A percentile compares a stretch with the other conserved stretches of the same genome.
These are phyloP conservation scores for Trichoderma citrinoviride DNA, from an alignment of 2,329 filamentous ascomycete genomes.

Conservation along the genomic window DNA sequence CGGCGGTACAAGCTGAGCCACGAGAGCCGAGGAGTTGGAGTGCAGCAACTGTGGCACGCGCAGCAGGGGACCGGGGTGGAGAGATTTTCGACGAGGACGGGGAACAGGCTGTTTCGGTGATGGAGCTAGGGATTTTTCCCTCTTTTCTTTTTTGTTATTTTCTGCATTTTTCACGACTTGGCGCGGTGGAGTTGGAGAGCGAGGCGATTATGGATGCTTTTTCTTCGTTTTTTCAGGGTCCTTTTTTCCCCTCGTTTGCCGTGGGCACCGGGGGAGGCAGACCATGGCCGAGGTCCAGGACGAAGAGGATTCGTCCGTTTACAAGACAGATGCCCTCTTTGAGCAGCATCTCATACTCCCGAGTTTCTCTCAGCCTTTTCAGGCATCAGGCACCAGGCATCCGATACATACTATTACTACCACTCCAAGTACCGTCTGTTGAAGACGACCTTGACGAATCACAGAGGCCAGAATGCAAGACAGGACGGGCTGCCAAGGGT, in stretches of 20 bases:
- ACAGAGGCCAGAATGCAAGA: neutral
- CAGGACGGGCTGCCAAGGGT: neutral
- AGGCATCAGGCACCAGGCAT: no score
- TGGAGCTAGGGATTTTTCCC: neutral
- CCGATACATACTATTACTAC: no score
- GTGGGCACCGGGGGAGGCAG: no score
- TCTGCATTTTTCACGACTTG: neutral
- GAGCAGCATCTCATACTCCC: no score
- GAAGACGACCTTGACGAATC: neutral
- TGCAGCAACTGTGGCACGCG: constrained; percentile 58
- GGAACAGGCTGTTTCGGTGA: constrained; percentile 53
- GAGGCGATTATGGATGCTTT: constrained; percentile 4
- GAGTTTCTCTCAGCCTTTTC: no score
- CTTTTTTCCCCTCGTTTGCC: neutral
- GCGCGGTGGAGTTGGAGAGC: neutral
- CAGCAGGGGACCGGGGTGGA: constrained; percentile 60
- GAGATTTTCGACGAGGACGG: constrained; percentile 54
- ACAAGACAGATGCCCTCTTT: no score
- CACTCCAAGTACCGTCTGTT: no score
- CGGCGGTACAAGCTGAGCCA: constrained; percentile 62
- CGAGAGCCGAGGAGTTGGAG: constrained; percentile 62
- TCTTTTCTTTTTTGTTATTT: neutral
- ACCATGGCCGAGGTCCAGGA: no score
- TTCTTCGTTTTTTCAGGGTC: neutral
- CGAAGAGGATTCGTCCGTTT: no score